Evolutionary conservation across 2,329 filamentous ascomycete genomes (phyloP), one percentile per base, ranked within the genome.

Genomic region (Tympanopsis confertula): DNA sequence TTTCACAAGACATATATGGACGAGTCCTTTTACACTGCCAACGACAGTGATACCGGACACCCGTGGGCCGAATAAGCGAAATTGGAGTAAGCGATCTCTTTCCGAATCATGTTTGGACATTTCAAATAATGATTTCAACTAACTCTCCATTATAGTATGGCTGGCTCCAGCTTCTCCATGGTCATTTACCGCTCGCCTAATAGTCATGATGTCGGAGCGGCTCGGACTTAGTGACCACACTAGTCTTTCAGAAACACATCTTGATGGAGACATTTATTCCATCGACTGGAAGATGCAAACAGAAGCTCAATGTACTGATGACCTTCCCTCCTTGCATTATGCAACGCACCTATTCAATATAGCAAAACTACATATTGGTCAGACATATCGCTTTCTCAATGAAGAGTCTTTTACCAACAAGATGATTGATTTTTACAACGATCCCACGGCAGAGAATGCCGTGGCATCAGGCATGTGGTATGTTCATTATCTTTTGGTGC

Each of bases 331-430:
- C 3, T 44, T 57, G 13, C 47, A 56, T 36, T 43, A 55, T 24
- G 50, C 55, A 2, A 40, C 54, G 10, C 54, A 55, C 20, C 47
- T 58, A 3, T 51, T 58, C 40, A 47, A 55, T 35, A 50, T 51
- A 2, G 57, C 59, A 37, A 58, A 59, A 13, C 61, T 61, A 17
- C 58, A 61, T n/a, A 49, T 62, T 0, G 52, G 56, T 4, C 56
- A 59, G 17, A 52, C 47, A 4, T 62, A 58, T 32, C 46, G 51
- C 0, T 48, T 61, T 1, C 54, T 61, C 19, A 56, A 60, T 30
- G 45, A 45, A 0, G n/a, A n/a, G n/a, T 41, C 41, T 2, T 59
- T 62, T 22, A 39, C 45, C 1, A 44, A 41, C 2, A 43, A 55
- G 28, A 44, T 56, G 2, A 44, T 47, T 2, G 42, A 47, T 5